A percentile compares a stretch with the other conserved stretches of the same genome.
Evolutionary conservation across 345 rosid genomes (phyloP).

Genomic region (Aethionema arabicum): DNA sequence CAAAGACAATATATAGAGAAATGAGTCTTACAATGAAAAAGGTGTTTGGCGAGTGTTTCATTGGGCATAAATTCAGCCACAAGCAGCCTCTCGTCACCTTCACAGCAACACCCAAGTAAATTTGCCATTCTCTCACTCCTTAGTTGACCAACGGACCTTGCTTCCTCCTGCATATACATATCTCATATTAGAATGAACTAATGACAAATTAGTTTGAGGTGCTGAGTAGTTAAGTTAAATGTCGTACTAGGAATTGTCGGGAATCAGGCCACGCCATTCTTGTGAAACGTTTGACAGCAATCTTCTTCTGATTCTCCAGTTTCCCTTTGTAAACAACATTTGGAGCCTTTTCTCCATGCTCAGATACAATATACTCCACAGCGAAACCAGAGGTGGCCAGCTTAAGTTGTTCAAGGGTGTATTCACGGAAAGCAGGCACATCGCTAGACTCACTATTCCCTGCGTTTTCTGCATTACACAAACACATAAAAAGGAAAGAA

Average conservation of each 20-base stretch:
- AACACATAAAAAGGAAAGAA: neutral
- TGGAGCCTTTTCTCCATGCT: slow-evolving; percentile 91
- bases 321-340: slow-evolving; percentile 92
- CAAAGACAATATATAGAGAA: neutral
- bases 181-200: neutral
- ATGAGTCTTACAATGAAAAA: slow-evolving; percentile 67
- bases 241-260: slow-evolving; percentile 64
- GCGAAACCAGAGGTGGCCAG: slow-evolving; percentile 84
- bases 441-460: slow-evolving; percentile 44
- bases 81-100: slow-evolving; percentile 83
- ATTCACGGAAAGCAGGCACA: slow-evolving; percentile 59
- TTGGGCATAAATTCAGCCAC: slow-evolving; percentile 88
- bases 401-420: slow-evolving; percentile 66
- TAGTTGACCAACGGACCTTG: slow-evolving; percentile 82
- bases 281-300: slow-evolving; percentile 87
- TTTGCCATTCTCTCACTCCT: slow-evolving; percentile 75
- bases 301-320: slow-evolving; percentile 66
- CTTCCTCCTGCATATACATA: slow-evolving; percentile 64
- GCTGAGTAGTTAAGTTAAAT: neutral
- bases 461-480: slow-evolving; percentile 45
- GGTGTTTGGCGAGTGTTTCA: slow-evolving; percentile 93
- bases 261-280: slow-evolving; percentile 95
- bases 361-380: slow-evolving; percentile 89
- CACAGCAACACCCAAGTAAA: slow-evolving; percentile 87
- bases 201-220: neutral